Evolutionary conservation across 169 alveolate genomes (phyloP), one percentile per base, ranked within the genome.

Genomic region (Cryptosporidium parvum): DNA sequence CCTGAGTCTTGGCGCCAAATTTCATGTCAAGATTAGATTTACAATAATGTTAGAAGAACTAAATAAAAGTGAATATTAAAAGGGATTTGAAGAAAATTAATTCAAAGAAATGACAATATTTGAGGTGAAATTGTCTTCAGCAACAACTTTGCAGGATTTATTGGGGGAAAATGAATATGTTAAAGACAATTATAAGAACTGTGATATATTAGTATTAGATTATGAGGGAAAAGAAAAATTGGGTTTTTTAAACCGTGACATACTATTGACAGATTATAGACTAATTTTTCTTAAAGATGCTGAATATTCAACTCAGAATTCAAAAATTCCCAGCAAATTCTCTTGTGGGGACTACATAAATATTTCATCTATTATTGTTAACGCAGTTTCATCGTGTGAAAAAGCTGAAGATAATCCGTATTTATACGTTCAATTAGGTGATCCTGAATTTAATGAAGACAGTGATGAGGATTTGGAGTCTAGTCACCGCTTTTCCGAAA

Each of bases 291-390:
- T 62, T 37, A 67, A 39, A 3, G 45, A 65, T 48, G 31, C 68
- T n/a, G 69, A 62, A 31, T 80, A 62, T 29, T 21, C 12, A 8
- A 23, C 48, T 12, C 67, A 21, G 16, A 42, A 21, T 26, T 42
- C 75, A 26, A 80, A 80, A 80, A 35, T 80, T 10, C 89, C 89
- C 10, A 61, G 10, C n/a, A 62, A 39, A 14, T 80, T 80, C 31
- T 39, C 48, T 2, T 18, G 51, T 26, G 72, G 62, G n/a, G 18
- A 45, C 9, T 80, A 45, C 23, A 42, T 80, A 6, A 14, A 65
- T 45, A 80, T 80, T 29, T 80, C 89, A 26, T 42, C 72, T 62
- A 62, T 80, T 44, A 39, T 80, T 23, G 75, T 80, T 9, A 59
- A 80, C 53, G 89, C 89, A 23, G 39, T 65, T 37, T 59, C 75